Conservation (phyloP, 2,329 filamentous ascomycete species). For the Botryosphaeria dothidea region DNA sequence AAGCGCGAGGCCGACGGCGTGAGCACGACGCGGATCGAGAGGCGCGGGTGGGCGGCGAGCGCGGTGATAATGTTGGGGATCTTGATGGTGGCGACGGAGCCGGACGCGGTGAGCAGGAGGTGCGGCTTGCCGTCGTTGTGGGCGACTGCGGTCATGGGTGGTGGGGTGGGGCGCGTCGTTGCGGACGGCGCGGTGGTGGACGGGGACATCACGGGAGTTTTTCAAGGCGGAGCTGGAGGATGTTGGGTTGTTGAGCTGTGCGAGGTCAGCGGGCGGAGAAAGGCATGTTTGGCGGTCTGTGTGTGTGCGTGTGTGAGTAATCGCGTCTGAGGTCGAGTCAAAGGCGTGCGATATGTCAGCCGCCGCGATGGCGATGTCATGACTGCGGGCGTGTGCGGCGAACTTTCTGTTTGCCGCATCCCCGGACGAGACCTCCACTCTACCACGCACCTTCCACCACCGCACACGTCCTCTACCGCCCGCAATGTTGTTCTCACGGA, state of each 20-base stretch:
- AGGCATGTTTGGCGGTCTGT: neutral
- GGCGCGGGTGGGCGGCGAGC: slow-evolving; percentile 52
- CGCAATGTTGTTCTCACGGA: slow-evolving; percentile 43
- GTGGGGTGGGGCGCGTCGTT: neutral
- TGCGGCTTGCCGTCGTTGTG: slow-evolving; percentile 57
- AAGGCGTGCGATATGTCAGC: slow-evolving; percentile 13
- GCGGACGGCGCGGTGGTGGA: neutral
- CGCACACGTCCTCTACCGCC: neutral
- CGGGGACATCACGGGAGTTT: too few species aligned
- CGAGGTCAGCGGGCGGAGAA: neutral
- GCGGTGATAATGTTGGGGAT: slow-evolving; percentile 52
- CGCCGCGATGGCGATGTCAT: slow-evolving; percentile 6
- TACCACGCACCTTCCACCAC: slow-evolving; percentile 19
- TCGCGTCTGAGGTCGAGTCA: neutral
- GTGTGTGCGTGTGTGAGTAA: neutral
- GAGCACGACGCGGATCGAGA: slow-evolving; percentile 85
- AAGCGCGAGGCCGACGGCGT: slow-evolving; percentile 75
- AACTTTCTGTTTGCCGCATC: slow-evolving; percentile 25
- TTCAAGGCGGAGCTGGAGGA: too few species aligned
- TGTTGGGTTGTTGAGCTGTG: neutral
- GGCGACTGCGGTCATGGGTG: slow-evolving; percentile 1
- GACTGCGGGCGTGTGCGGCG: slow-evolving; percentile 25
- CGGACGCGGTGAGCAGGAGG: slow-evolving; percentile 66
- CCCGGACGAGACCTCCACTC: slow-evolving; percentile 16
- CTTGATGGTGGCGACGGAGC: slow-evolving; percentile 89